phyloP scores from a whole-genome alignment of 169 alveolate species.

The Cryptosporidium meleagridis region DNA sequence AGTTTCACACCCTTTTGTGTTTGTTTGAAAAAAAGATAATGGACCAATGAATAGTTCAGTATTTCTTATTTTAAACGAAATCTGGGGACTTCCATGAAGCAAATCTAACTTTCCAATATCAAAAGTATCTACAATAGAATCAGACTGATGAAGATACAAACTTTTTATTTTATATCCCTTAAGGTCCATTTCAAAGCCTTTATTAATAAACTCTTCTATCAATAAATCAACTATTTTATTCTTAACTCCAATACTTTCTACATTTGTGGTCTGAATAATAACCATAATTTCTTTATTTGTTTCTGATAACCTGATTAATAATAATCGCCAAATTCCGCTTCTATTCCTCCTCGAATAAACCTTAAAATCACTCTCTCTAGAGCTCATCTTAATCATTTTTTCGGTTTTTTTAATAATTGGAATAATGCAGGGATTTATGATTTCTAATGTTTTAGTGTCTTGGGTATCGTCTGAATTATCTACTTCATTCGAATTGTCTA shows the following conservation, averaged over 20 bases:
- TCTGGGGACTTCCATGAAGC: slow-evolving; percentile 13
- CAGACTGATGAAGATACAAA: slow-evolving; percentile 54
- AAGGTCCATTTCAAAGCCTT: neutral
- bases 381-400: slow-evolving; percentile 5
- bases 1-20: slow-evolving; percentile 68
- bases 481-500: slow-evolving; percentile 34
- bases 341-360: slow-evolving; percentile 60
- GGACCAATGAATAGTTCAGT: slow-evolving; percentile 61
- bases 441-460: neutral
- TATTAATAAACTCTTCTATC: slow-evolving; percentile 14
- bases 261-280: slow-evolving; percentile 60
- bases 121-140: slow-evolving; percentile 65
- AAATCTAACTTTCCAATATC: slow-evolving; percentile 47
- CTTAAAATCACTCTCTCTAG: slow-evolving; percentile 19
- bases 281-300: slow-evolving; percentile 49
- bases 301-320: slow-evolving; percentile 69
- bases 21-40: slow-evolving; percentile 77
- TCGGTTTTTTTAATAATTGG: slow-evolving; percentile 17
- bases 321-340: slow-evolving; percentile 75
- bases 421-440: slow-evolving; percentile 47
- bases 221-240: neutral
- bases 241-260: neutral
- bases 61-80: slow-evolving; percentile 22
- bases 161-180: slow-evolving; percentile 1
- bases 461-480: neutral